phyloP scores from a whole-genome alignment of 768 basidiomycete genomes.

The Rhizopogon rudus region DNA sequence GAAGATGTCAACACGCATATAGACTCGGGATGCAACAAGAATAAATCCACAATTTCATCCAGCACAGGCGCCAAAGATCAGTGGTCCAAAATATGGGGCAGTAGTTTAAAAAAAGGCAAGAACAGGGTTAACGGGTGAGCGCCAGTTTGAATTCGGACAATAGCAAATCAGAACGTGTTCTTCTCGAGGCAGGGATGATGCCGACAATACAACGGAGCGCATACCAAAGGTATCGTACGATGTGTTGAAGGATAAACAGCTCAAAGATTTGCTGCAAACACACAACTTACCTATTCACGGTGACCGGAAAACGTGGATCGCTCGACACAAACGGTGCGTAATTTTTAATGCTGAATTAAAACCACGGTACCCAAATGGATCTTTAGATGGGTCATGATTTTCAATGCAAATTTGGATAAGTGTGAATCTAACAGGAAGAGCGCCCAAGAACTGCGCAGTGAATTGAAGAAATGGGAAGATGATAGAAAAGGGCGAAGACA shows the following conservation, averaged over 20 bases:
- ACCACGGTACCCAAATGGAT: background rate
- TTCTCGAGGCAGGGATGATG: constrained; percentile 13
- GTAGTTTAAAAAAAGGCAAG: constrained; percentile 35
- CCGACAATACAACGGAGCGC: constrained; percentile 34
- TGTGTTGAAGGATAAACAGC: constrained; percentile 54
- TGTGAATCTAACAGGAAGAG: constrained; percentile 39
- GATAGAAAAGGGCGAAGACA: constrained; percentile 31
- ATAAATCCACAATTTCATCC: constrained; percentile 13
- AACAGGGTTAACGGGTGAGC: constrained; percentile 28
- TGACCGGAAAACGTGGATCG: constrained; percentile 44
- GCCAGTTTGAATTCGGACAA: background rate
- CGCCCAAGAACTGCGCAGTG: constrained; percentile 40
- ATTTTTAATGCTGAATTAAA: background rate
- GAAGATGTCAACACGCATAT: constrained; percentile 59
- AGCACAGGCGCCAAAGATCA: constrained; percentile 21
- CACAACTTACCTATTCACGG: constrained; percentile 48
- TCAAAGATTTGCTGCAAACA: constrained; percentile 51
- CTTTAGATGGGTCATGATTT: constrained; percentile 61
- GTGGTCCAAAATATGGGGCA: constrained; percentile 40
- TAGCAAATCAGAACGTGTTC: constrained; percentile 2
- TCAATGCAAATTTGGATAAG: constrained; percentile 69
- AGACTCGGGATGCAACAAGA: constrained; percentile 34
- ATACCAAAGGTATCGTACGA: constrained; percentile 65
- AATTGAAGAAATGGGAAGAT: constrained; percentile 58
- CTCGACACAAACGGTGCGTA: constrained; percentile 55